These are phyloP conservation scores for Aristolochia fimbriata DNA, from an alignment of 164 flowering plant species.

Conservation along the genomic window DNA sequence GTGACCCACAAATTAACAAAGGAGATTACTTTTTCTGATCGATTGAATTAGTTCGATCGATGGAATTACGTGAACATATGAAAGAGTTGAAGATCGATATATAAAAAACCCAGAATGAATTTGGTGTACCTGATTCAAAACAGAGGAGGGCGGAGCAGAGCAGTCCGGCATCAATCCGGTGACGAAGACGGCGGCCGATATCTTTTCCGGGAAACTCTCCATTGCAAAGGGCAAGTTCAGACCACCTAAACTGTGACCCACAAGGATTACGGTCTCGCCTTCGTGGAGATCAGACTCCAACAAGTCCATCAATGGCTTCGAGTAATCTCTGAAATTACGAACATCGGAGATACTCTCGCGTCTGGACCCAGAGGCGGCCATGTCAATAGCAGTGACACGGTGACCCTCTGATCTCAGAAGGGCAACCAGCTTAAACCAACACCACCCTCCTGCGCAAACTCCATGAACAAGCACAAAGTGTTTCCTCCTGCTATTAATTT, in stretches of 20 bases:
- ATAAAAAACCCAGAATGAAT: not conserved
- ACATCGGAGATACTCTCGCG: not conserved
- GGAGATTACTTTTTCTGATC: too few relatives aligned
- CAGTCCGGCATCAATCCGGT: conserved; percentile 1
- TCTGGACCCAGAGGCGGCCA: not conserved
- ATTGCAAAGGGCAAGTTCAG: conserved; percentile 22
- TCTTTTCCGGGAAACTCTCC: conserved; percentile 29
- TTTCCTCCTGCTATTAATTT: not conserved
- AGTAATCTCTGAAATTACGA: not conserved
- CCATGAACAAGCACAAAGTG: not conserved
- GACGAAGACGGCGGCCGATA: conserved; percentile 26
- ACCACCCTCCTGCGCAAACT: not conserved
- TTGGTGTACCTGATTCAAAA: not conserved
- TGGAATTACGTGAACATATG: too few relatives aligned
- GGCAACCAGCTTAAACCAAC: not conserved
- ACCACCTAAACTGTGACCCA: conserved; percentile 40
- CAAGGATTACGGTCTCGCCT: conserved; percentile 29
- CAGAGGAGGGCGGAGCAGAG: not conserved
- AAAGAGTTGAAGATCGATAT: too few relatives aligned
- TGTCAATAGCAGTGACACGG: not conserved
- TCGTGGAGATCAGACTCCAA: conserved; percentile 22
- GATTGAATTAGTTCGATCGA: too few relatives aligned
- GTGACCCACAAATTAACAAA: too few relatives aligned
- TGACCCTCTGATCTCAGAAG: not conserved
- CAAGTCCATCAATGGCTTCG: conserved; percentile 28